phyloP scores from a whole-genome alignment of 805 yeast genomes.

The Spathaspora arborariae region DNA sequence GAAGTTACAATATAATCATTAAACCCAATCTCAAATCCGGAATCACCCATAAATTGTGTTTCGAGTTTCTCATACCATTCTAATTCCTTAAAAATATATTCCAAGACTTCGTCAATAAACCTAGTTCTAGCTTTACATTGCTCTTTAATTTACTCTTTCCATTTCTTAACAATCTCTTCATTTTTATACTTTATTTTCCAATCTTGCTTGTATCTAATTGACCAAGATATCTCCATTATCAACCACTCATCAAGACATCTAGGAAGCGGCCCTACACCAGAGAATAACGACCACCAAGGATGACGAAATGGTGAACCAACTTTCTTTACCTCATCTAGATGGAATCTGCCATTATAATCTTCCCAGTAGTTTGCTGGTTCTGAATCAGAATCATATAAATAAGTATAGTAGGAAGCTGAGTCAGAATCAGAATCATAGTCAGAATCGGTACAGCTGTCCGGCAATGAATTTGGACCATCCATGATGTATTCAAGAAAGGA shows the following conservation, averaged over 20 bases:
- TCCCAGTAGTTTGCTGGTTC: too few species aligned
- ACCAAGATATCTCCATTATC: conserved; percentile 14
- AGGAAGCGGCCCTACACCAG: conserved; percentile 10
- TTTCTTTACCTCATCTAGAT: too few species aligned
- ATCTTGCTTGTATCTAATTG: conserved; percentile 15
- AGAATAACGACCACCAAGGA: conserved; percentile 15
- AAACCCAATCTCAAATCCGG: conserved; percentile 12
- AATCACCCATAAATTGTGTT: neutral
- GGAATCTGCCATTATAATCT: too few species aligned
- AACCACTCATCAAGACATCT: conserved; percentile 15
- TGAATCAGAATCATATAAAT: too few species aligned
- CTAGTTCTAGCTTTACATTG: conserved; percentile 12
- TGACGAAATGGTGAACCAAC: conserved; percentile 14
- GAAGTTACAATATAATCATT: conserved; percentile 18
- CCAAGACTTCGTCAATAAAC: conserved; percentile 16
- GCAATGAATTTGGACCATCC: too few species aligned
- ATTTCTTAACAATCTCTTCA: conserved; percentile 13
- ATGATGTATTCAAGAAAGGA: too few species aligned
- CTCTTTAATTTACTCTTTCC: conserved; percentile 15
- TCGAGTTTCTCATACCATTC: conserved; percentile 22
- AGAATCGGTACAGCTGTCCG: too few species aligned
- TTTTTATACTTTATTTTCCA: conserved; percentile 18
- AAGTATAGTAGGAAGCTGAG: too few species aligned
- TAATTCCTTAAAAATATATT: conserved; percentile 26
- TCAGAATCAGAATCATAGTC: too few species aligned